These are phyloP conservation scores for Penicillium soppii DNA, from an alignment of 495 filamentous ascomycete species.

Conservation along the genomic window DNA sequence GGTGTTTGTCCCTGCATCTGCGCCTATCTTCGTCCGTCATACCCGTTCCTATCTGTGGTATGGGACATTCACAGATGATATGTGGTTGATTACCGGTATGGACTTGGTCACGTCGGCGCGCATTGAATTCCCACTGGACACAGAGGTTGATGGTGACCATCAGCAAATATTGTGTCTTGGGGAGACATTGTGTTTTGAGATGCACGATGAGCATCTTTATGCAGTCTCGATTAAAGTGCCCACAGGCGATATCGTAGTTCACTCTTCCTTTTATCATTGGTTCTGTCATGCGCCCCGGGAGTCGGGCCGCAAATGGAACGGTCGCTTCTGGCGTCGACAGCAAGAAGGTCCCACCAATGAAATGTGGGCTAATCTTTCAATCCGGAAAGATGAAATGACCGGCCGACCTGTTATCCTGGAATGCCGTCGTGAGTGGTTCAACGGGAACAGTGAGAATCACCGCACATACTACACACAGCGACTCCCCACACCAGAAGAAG, in stretches of 20 bases:
- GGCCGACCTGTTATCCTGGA: slow-evolving; percentile 64
- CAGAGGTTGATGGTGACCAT: slow-evolving; percentile 47
- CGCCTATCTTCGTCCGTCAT: slow-evolving; percentile 61
- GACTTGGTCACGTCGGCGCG: slow-evolving; percentile 37
- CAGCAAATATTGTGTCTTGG: slow-evolving; percentile 66
- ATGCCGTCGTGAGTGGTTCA: slow-evolving; percentile 68
- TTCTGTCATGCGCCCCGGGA: slow-evolving; percentile 54
- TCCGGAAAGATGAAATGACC: slow-evolving; percentile 63
- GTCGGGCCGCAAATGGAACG: slow-evolving; percentile 15
- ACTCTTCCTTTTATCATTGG: slow-evolving; percentile 72
- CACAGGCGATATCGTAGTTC: slow-evolving; percentile 61
- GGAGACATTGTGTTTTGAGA: slow-evolving; percentile 69
- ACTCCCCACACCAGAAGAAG: slow-evolving; percentile 48
- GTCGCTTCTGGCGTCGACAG: slow-evolving; percentile 65
- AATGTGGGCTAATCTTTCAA: slow-evolving; percentile 66
- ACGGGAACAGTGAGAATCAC: slow-evolving; percentile 56
- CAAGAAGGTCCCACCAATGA: slow-evolving; percentile 76
- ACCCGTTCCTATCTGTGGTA: slow-evolving; percentile 64
- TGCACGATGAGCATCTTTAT: slow-evolving; percentile 68
- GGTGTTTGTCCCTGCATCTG: slow-evolving; percentile 8
- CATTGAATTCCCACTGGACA: slow-evolving; percentile 10
- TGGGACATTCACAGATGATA: slow-evolving; percentile 43
- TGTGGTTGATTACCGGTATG: slow-evolving; percentile 61
- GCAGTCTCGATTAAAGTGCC: slow-evolving; percentile 65
- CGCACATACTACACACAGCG: slow-evolving; percentile 69